Conservation (phyloP, 208 protist species). For the Acanthamoeba triangularis region DNA sequence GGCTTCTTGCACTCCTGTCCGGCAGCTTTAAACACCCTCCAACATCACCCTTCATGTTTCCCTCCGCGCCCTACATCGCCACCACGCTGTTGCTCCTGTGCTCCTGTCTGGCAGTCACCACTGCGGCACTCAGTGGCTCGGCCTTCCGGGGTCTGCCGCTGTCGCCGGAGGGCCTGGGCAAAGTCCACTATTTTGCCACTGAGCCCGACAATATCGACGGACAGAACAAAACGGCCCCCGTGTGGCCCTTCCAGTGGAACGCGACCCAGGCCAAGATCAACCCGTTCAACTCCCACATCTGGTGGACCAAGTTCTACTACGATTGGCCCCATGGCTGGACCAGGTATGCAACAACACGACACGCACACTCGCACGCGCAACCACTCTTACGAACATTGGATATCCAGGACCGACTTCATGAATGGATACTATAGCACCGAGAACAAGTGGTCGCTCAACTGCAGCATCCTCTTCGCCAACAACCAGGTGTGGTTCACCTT, state of each 20-base stretch:
- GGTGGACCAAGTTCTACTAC: constrained; percentile 79
- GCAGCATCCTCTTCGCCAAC: constrained; percentile 65
- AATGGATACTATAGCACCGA: constrained; percentile 60
- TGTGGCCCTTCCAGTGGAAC: constrained; percentile 72
- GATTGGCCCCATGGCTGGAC: constrained; percentile 46
- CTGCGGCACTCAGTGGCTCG: no score
- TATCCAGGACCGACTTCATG: constrained; percentile 62
- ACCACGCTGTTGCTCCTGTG: no score
- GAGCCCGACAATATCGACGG: not conserved
- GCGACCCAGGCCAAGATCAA: constrained; percentile 75
- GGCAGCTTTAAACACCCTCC: no score
- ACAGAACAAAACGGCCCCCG: not conserved
- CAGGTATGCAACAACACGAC: not conserved
- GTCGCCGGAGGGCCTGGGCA: not conserved
- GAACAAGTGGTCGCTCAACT: constrained; percentile 66
- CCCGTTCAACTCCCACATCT: constrained; percentile 54
- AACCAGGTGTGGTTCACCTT: constrained; percentile 67
- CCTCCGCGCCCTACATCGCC: no score
- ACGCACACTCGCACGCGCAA: no score
- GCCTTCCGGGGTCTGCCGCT: not conserved
- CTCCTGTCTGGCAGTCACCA: no score
- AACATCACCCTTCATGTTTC: no score
- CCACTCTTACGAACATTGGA: not conserved
- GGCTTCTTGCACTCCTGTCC: no score
- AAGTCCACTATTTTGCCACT: not conserved